Conservation (phyloP, 1,284 basidiomycete genomes). For the Microbotryum lychnidis-dioicae region DNA sequence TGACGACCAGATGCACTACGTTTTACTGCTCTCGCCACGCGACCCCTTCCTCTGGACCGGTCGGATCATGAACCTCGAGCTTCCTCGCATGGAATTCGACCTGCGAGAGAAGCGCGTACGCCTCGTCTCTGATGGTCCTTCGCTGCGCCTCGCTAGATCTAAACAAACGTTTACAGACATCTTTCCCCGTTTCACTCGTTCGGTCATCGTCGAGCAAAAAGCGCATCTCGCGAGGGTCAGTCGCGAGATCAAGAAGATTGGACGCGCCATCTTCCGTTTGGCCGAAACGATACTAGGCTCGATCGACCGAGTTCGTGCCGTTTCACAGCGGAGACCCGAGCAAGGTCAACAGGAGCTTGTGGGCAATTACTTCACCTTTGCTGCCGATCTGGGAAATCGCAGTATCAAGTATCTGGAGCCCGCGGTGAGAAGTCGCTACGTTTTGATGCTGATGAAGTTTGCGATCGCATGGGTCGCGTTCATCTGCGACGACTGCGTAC, state of each 20-base stretch:
- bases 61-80: constrained; percentile 57
- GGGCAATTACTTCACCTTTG: constrained; percentile 93
- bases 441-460: constrained; percentile 70
- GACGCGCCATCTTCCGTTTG: constrained; percentile 75
- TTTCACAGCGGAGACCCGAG: constrained; percentile 47
- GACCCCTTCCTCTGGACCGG: constrained; percentile 92
- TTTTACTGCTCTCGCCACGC: constrained; percentile 79
- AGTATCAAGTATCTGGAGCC: constrained; percentile 80
- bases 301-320: constrained; percentile 63
- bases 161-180: constrained; percentile 68
- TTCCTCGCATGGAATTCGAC: constrained; percentile 65
- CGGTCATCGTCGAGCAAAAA: constrained; percentile 71
- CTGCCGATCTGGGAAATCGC: constrained; percentile 81
- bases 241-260: constrained; percentile 81
- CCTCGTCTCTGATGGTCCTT: constrained; percentile 79
- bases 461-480: constrained; percentile 97
- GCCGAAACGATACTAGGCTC: constrained; percentile 90
- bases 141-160: constrained; percentile 62
- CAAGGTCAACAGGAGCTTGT: constrained; percentile 62
- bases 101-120: constrained; percentile 74
- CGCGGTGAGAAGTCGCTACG: constrained; percentile 62
- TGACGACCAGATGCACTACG: constrained; percentile 50
- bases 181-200: constrained; percentile 47
- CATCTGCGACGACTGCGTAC: constrained; percentile 96
- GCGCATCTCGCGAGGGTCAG: constrained; percentile 88